These are phyloP conservation scores for Pogostemon cablin DNA, from an alignment of 257 asterid species.

Conservation along the genomic window DNA sequence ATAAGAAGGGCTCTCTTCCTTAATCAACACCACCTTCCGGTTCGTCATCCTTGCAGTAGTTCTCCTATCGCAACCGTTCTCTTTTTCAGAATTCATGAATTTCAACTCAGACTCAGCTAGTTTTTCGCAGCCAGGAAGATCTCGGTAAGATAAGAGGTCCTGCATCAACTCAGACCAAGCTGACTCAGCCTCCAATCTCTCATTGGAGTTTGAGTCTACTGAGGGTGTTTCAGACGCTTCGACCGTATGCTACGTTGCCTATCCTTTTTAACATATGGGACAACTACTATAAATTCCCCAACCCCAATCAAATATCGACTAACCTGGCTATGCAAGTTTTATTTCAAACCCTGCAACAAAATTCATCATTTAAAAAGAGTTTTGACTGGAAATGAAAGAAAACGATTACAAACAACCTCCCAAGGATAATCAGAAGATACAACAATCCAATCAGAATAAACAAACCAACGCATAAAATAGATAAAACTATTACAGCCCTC, in stretches of 20 bases:
- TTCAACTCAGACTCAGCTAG: conserved; percentile 37
- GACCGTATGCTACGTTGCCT: conserved; percentile 40
- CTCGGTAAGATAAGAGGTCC: conserved; percentile 58
- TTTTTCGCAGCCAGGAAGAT: conserved; percentile 33
- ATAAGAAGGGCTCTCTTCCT: conserved; percentile 37
- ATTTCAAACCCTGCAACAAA: conserved; percentile 70
- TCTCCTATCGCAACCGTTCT: conserved; percentile 32
- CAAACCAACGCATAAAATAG: neutral
- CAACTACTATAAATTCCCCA: conserved; percentile 70
- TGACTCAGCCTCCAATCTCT: conserved; percentile 51
- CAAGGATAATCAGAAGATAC: conserved; percentile 15
- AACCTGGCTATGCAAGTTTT: conserved; percentile 57
- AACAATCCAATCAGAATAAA: conserved; percentile 7
- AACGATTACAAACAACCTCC: neutral
- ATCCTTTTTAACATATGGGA: conserved; percentile 69
- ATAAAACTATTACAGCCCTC: neutral
- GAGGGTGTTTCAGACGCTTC: conserved; percentile 42
- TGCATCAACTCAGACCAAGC: conserved; percentile 77
- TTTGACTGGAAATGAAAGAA: neutral
- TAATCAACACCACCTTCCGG: conserved; percentile 38
- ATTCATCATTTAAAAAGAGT: neutral
- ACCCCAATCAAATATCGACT: conserved; percentile 45
- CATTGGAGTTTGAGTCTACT: conserved; percentile 26
- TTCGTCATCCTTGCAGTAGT: conserved; percentile 39
- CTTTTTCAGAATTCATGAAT: conserved; percentile 35